phyloP scores from a whole-genome alignment of 2,329 filamentous ascomycete genomes.

The Ophiostoma perfectum region DNA sequence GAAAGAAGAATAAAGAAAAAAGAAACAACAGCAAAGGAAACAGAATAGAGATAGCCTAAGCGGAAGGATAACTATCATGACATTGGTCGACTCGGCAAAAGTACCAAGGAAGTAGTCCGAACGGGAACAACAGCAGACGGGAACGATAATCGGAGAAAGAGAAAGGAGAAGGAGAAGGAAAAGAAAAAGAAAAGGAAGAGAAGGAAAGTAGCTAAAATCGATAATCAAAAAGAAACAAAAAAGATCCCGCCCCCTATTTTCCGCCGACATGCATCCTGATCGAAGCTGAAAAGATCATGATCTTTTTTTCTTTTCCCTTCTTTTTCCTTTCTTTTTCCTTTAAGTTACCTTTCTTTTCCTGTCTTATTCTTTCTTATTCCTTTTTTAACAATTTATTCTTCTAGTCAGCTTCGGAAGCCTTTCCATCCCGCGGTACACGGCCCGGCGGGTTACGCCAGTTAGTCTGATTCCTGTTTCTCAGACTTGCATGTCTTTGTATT shows the following conservation, averaged over 20 bases:
- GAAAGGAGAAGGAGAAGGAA: background rate
- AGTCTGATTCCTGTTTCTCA: background rate
- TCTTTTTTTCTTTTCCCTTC: background rate
- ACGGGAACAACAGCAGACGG: no score
- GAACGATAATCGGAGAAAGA: background rate
- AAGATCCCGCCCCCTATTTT: background rate
- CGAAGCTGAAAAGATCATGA: conserved; percentile 5
- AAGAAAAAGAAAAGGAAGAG: background rate
- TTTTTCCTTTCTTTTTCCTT: background rate
- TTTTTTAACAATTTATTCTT: background rate
- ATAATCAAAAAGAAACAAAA: background rate
- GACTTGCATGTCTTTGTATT: no score
- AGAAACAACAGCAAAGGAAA: background rate
- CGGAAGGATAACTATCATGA: background rate
- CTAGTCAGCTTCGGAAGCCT: background rate
- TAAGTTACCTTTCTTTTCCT: no score
- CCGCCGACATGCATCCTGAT: background rate
- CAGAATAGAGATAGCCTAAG: background rate
- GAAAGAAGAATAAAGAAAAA: background rate
- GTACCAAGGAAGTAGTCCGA: background rate
- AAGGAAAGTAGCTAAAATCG: background rate
- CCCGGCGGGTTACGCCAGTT: background rate
- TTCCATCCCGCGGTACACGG: background rate
- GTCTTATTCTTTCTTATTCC: background rate
- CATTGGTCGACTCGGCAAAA: background rate